A percentile compares a stretch with the other conserved stretches of the same genome.
phyloP scores from a whole-genome alignment of 2,329 filamentous ascomycete species.

The Fusarium caatingaense region DNA sequence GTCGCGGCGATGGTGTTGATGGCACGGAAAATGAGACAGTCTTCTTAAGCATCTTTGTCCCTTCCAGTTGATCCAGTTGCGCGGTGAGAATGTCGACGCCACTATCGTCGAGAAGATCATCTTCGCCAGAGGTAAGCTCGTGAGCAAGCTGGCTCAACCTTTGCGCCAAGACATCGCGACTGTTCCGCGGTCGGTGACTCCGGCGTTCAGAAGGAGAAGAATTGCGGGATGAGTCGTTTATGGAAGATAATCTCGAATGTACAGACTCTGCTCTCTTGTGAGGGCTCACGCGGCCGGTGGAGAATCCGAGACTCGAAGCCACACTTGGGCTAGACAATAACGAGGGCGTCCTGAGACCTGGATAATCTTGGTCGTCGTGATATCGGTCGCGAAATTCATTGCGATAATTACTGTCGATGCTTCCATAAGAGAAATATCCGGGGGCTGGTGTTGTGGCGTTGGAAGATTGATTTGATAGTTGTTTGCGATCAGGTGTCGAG shows the following conservation, averaged over 20 bases:
- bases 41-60: constrained; percentile 38
- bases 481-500: constrained; percentile 44
- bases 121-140: constrained; percentile 51
- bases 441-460: constrained; percentile 40
- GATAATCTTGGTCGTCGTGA: constrained; percentile 43
- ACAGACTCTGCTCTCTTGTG: constrained; percentile 47
- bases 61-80: constrained; percentile 52
- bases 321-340: constrained; percentile 50
- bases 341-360: constrained; percentile 46
- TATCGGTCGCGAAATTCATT: constrained; percentile 43
- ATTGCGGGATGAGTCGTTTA: constrained; percentile 38
- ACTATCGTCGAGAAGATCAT: constrained; percentile 51
- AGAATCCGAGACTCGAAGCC: constrained; percentile 50
- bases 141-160: constrained; percentile 55
- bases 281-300: constrained; percentile 49
- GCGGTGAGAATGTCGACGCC: constrained; percentile 53
- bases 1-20: constrained; percentile 34
- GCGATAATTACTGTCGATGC: constrained; percentile 33
- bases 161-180: constrained; percentile 57
- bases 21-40: constrained; percentile 39
- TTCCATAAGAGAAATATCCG: constrained; percentile 40
- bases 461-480: constrained; percentile 33
- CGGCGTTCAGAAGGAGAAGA: constrained; percentile 42
- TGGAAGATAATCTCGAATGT: constrained; percentile 39
- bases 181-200: constrained; percentile 27